Percentiles rank a stretch among this genome's conserved stretches.
These are phyloP conservation scores for Tolypocladium album DNA, from an alignment of 2,329 filamentous ascomycete genomes.

Conservation along the genomic window DNA sequence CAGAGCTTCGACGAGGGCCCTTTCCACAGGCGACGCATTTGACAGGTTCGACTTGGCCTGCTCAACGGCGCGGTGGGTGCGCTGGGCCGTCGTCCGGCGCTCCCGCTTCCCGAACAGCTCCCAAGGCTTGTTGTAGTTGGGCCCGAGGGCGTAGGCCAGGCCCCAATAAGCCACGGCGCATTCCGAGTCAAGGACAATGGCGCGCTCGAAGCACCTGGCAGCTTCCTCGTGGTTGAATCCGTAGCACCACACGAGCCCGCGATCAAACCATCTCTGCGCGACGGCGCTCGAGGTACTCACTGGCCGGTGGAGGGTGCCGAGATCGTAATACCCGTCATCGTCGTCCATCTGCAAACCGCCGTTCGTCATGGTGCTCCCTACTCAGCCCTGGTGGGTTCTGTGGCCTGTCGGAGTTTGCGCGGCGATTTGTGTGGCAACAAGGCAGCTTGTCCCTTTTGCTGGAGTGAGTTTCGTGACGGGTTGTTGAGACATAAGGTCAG, in stretches of 20 bases:
- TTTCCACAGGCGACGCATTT: slow-evolving; percentile 31
- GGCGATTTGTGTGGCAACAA: not conserved
- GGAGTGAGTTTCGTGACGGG: not conserved
- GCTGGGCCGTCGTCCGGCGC: slow-evolving; percentile 33
- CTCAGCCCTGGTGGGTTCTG: not conserved
- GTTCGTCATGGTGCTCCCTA: not conserved
- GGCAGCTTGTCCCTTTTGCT: not conserved
- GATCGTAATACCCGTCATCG: slow-evolving; percentile 39
- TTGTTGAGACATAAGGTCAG: not conserved
- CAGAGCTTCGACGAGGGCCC: slow-evolving; percentile 53
- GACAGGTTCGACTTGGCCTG: slow-evolving; percentile 12
- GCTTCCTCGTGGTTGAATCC: slow-evolving; percentile 70
- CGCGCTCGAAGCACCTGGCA: slow-evolving; percentile 49
- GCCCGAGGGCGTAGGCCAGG: slow-evolving; percentile 58
- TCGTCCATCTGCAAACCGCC: not conserved
- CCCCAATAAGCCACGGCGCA: slow-evolving; percentile 62
- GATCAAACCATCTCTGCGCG: slow-evolving; percentile 58
- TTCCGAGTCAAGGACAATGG: slow-evolving; percentile 38
- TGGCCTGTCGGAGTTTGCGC: not conserved
- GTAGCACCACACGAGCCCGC: slow-evolving; percentile 64
- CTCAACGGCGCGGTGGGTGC: slow-evolving; percentile 18
- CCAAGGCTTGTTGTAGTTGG: slow-evolving; percentile 74
- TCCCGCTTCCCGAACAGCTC: slow-evolving; percentile 55
- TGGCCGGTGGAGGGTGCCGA: slow-evolving; percentile 46
- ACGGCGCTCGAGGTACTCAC: slow-evolving; percentile 40